Percentiles rank a stretch among this genome's conserved stretches.
Conservation (phyloP, 78 protist genomes). For the Pelomyxa schiedti region DNA sequence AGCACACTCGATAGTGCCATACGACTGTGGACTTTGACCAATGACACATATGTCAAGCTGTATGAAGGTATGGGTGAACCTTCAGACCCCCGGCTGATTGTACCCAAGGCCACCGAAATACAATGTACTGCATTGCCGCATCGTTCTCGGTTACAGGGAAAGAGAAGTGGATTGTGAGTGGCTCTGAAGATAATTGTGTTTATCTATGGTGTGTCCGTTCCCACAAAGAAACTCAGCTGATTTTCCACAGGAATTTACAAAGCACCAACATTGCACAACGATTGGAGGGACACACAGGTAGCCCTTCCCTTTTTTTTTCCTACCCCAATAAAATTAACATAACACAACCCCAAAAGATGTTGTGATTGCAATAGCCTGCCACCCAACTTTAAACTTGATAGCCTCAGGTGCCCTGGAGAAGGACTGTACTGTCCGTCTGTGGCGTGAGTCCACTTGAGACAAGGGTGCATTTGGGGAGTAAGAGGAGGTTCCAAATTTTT, state of each 20-base stretch:
- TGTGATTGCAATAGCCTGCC: constrained; percentile 63
- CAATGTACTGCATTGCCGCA: constrained; percentile 56
- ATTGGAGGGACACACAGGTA: constrained; percentile 68
- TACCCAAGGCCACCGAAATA: constrained; percentile 71
- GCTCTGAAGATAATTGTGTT: constrained; percentile 67
- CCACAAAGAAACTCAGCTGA: no score
- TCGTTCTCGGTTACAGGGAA: constrained; percentile 36
- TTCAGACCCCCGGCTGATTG: no score
- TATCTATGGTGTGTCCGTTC: no score
- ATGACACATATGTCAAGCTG: constrained; percentile 55
- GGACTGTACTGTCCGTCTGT: constrained; percentile 52
- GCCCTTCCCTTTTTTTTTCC: no score
- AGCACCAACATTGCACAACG: constrained; percentile 52
- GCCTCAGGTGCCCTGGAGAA: constrained; percentile 58
- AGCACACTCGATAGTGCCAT: constrained; percentile 57
- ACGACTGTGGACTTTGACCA: constrained; percentile 65
- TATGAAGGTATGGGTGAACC: no score
- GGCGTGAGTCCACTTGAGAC: no score
- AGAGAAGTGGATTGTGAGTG: constrained; percentile 56
- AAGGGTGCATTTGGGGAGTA: no score
- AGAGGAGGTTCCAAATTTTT: no score
- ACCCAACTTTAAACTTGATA: constrained; percentile 61
- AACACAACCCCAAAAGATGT: constrained; percentile 28
- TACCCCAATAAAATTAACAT: no score
- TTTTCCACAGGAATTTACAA: no score